Conservation (phyloP, 441 rosid genomes). For the Euphorbia schlechtendalii region DNA sequence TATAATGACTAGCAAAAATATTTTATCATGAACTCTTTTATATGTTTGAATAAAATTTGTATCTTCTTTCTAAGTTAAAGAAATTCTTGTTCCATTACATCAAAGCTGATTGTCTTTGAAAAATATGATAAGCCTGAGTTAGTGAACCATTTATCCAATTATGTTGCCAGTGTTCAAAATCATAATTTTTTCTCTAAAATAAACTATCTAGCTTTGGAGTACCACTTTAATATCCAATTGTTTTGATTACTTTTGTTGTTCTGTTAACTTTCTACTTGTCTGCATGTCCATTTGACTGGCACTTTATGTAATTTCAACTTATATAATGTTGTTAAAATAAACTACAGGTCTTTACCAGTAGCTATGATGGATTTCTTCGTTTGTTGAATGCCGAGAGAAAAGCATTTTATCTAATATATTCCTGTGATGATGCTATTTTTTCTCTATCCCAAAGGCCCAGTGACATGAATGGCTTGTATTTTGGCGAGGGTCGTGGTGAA, state of each 20-base stretch:
- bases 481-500: slow-evolving; percentile 54
- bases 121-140: too few relatives aligned
- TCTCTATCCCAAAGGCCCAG: slow-evolving; percentile 53
- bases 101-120: not conserved
- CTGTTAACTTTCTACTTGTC: not conserved
- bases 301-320: not conserved
- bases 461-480: slow-evolving; percentile 42
- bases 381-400: slow-evolving; percentile 67
- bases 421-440: slow-evolving; percentile 41
- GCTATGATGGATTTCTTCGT: slow-evolving; percentile 63
- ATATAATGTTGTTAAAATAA: not conserved
- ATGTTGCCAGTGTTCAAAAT: not conserved
- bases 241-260: not conserved
- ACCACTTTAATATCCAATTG: not conserved
- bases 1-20: too few relatives aligned
- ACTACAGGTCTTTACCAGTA: slow-evolving; percentile 54
- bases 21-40: too few relatives aligned
- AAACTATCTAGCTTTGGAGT: not conserved
- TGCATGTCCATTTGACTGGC: not conserved
- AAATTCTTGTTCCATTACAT: not conserved
- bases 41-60: too few relatives aligned
- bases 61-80: too few relatives aligned
- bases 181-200: not conserved
- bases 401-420: slow-evolving; percentile 53
- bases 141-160: too few relatives aligned